Evolutionary conservation across 2,329 filamentous ascomycete species (phyloP), one percentile per base, ranked within the genome.

Genomic region (Phialemonium atrogriseum): DNA sequence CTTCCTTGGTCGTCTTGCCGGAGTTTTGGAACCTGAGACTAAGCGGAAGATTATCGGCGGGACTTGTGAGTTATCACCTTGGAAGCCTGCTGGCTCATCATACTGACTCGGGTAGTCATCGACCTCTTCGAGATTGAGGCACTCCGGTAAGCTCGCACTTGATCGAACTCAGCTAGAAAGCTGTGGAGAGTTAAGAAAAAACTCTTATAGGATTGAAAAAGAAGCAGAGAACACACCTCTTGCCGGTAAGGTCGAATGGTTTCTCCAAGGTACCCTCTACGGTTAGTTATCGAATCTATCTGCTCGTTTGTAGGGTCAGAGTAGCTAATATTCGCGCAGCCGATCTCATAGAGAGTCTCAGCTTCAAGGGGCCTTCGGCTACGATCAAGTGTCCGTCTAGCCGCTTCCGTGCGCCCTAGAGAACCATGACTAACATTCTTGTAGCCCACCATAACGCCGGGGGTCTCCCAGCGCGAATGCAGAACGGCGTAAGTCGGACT

Each of bases 31-130:
- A 18, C 88, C 89, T 0, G 88, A 96, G 60, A 73, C 73, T 52
- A 95, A 56, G 48, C 48, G 53, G 27, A 94, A 94, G 62, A 79
- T 95, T 47, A 95, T 95, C 39, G 88, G 87, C 34, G 73, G 69
- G 40, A 84, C 73, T 24, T 69, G 47, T 57, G 34, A 35, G 42
- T 37, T 15, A 12, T 27, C 12, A 16, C 24, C 19, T 27, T 18
- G 6, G 15, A 10, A 16, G 22, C n/a, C n/a, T n/a, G n/a, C n/a
- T n/a, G n/a, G n/a, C n/a, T n/a, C n/a, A n/a, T n/a, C n/a, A n/a
- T 36, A 19, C 34, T 43, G 17, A 41, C 34, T 14, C 5, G 11
- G 10, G n/a, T 33, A 26, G 27, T 39, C 27, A 67, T 68, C 40
- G 70, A 68, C 45, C 62, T 94, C 17, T 95, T 94, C 58, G 80